Conservation (phyloP, 1,139 yeast species). For the Diutina rugosa region DNA sequence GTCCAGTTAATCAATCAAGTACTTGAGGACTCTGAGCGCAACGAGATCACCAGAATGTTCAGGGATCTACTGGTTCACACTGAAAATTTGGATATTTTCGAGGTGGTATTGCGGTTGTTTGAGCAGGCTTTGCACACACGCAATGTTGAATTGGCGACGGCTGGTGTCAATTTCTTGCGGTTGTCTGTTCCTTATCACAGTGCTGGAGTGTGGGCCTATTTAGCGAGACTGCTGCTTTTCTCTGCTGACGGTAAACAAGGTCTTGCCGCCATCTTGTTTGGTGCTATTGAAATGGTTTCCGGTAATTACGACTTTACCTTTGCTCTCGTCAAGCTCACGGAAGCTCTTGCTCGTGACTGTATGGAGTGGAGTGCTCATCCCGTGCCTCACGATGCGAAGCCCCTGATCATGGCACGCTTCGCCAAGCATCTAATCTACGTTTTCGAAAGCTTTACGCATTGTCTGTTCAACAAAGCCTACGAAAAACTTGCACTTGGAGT, state of each 20-base stretch:
- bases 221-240: constrained; percentile 53
- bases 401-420: constrained; percentile 43
- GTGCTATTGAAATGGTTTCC: constrained; percentile 59
- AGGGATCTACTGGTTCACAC: constrained; percentile 47
- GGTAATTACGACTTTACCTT: constrained; percentile 59
- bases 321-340: constrained; percentile 41
- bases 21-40: constrained; percentile 24
- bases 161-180: constrained; percentile 38
- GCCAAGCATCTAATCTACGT: constrained; percentile 46
- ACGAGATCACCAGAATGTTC: constrained; percentile 30
- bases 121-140: constrained; percentile 58
- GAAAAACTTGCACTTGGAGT: constrained; percentile 57
- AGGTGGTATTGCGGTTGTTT: constrained; percentile 48
- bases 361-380: constrained; percentile 21
- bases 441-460: constrained; percentile 62
- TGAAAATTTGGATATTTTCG: constrained; percentile 58
- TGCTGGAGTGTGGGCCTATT: constrained; percentile 66
- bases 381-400: constrained; percentile 29
- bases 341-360: constrained; percentile 41
- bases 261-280: constrained; percentile 46
- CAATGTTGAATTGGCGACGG: constrained; percentile 31
- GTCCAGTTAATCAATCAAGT: constrained; percentile 39
- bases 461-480: constrained; percentile 45
- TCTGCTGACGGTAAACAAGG: constrained; percentile 64
- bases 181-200: constrained; percentile 38